Evolutionary conservation across 2,329 filamentous ascomycete species (phyloP), one percentile per base, ranked within the genome.

Genomic region (Penicillium sclerotiorum): DNA sequence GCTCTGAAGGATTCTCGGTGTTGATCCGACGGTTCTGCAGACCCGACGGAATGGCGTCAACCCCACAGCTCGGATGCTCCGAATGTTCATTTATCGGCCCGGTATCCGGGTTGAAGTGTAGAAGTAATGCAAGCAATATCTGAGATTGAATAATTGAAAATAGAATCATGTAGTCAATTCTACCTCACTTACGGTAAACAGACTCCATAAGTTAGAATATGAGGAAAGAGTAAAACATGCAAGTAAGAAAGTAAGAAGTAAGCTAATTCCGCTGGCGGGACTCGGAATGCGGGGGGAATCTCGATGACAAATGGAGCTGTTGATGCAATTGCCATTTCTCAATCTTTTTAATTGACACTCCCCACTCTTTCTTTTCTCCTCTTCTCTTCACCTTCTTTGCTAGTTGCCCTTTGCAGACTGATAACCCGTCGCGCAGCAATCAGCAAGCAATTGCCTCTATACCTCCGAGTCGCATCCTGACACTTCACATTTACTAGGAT

Each of bases 11-110:
- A n/a, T n/a, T n/a, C n/a, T 23, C 40, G 28, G 40, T 3, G 13
- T n/a, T 25, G 47, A 22, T 45, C 51, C 47, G 41, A 43, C 38
- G 27, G 47, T n/a, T 39, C 23, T 32, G 11, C 2, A 37, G 32
- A 18, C 50, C 60, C 60, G 57, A 57, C 56, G 52, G 54, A 62
- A 61, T 51, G 55, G 55, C 58, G 60, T 59, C 50, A 49, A 53
- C 40, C 49, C 28, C 46, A 37, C 47, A 23, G 33, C 17, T 41
- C 41, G 41, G 33, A 49, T 39, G 27, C 38, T 50, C 39, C 50
- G 38, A 40, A 13, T 30, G 18, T 20, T 42, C n/a, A n/a, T 28
- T 28, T 3, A 28, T 57, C 46, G 53, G 46, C 39, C 41, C 18
- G 45, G 8, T 22, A 39, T 36, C 45, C 43, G 33, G 40, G 27